phyloP scores from a whole-genome alignment of 1,284 basidiomycete genomes.

The Ceratobasidium sp. region DNA sequence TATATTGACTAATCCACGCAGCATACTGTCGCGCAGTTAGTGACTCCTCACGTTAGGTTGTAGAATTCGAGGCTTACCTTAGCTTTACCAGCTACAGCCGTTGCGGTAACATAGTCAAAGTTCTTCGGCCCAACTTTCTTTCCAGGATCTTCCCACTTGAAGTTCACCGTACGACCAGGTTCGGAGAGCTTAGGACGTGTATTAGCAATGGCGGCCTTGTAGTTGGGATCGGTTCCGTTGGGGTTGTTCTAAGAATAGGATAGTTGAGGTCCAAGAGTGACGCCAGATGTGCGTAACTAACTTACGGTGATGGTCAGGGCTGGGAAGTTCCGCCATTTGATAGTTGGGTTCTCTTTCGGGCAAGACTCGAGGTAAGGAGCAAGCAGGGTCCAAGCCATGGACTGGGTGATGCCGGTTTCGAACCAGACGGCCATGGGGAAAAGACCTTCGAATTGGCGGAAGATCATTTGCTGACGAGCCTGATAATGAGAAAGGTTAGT shows the following conservation, averaged over 20 bases:
- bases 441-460: slow-evolving; percentile 74
- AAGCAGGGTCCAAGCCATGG: slow-evolving; percentile 74
- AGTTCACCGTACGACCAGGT: slow-evolving; percentile 65
- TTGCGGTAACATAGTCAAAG: slow-evolving; percentile 45
- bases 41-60: neutral
- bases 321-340: slow-evolving; percentile 71
- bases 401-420: slow-evolving; percentile 69
- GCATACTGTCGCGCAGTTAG: slow-evolving; percentile 55
- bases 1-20: slow-evolving; percentile 73
- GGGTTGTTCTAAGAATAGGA: slow-evolving; percentile 38
- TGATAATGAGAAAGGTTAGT: neutral
- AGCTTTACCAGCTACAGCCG: slow-evolving; percentile 59
- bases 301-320: slow-evolving; percentile 62
- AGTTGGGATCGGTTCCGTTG: slow-evolving; percentile 42
- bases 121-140: slow-evolving; percentile 66
- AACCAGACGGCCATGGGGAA: slow-evolving; percentile 75
- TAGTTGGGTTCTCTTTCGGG: slow-evolving; percentile 69
- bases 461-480: slow-evolving; percentile 74
- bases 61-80: slow-evolving; percentile 56
- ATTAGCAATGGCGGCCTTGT: slow-evolving; percentile 64
- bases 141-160: slow-evolving; percentile 72
- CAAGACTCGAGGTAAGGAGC: slow-evolving; percentile 71
- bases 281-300: no score
- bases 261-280: neutral
- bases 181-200: slow-evolving; percentile 66